Percentiles rank a stretch among this genome's conserved stretches.
These are phyloP conservation scores for Cinnamomum chago DNA, from an alignment of 164 flowering plant species.

Conservation along the genomic window DNA sequence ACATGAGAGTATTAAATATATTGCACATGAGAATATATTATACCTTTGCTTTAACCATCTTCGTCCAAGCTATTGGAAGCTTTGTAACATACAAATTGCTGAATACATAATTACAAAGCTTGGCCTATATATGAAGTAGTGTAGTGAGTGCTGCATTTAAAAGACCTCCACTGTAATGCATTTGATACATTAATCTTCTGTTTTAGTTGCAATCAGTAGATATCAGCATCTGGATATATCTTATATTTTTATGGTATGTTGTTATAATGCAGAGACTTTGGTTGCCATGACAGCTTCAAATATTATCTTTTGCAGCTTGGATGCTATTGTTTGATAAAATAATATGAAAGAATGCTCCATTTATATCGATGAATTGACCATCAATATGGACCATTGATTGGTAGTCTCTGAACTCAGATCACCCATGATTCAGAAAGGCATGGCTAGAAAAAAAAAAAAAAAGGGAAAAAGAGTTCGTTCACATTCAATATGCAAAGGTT, in stretches of 20 bases:
- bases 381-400: too few relatives aligned
- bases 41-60: not conserved
- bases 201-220: not conserved
- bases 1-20: not conserved
- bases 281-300: not conserved
- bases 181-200: too few relatives aligned
- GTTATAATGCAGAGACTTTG: not conserved
- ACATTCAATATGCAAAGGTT: too few relatives aligned
- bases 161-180: not conserved
- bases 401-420: too few relatives aligned
- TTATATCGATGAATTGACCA: too few relatives aligned
- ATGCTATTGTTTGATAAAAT: not conserved
- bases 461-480: too few relatives aligned
- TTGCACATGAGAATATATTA: not conserved
- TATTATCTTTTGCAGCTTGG: not conserved
- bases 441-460: too few relatives aligned
- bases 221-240: not conserved
- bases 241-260: not conserved
- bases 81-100: too few relatives aligned
- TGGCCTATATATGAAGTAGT: not conserved
- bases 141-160: not conserved
- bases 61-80: not conserved
- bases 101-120: too few relatives aligned
- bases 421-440: too few relatives aligned
- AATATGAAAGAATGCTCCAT: not conserved